Base-by-base conservation (phyloP, 2,329 filamentous ascomycete species). In the Fusarium sp. region DNA sequence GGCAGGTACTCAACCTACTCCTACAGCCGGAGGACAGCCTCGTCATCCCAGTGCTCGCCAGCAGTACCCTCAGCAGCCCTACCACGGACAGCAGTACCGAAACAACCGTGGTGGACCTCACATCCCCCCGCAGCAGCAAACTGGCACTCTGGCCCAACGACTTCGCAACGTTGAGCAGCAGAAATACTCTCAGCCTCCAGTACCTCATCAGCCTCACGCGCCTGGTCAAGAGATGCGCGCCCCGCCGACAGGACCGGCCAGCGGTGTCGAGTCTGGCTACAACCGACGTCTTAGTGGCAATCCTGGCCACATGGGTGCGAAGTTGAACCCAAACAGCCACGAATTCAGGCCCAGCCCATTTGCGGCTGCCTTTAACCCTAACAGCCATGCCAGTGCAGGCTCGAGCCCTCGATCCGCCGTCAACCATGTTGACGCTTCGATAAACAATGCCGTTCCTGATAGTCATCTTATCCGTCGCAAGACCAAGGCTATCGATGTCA, bases 321-420 rank as follows among this genome's bases (percentile, higher is more conserved):
- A 89, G 77, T 76, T 91, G 71, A 91, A 91, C 67, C 89, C 89
- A 8, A 89, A 88, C 73, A 90, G 85, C 71, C 84, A 88, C 76
- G 94, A 97, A 75, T 98, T 98, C 81, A 90, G 92, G 69, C 96
- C 95, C 19, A 97, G 91, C 73, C 90, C 93, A 6, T 91, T 91
- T 65, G 94, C 94, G 1, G 87, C 88, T 44, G 85, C 91, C 2
- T 98, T 99, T 80, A 95, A 90, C 71, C 95, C 92, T 7, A 92
- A 82, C 24, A 84, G 85, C 6, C 83, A 85, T 46, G 83, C 84
- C n/a, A 93, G 91, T 76, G 85, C 88, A 46, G 85, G 88, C 36
- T 93, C 92, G 4, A 97, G 92, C 75, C 93, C 94, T 31, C 86
- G 87, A 34, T 88, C 91, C 3, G 83, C 82, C 69, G 85, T 85